These are phyloP conservation scores for Phytophthora agathidicida DNA, from an alignment of 352 stramenopile genomes.

Conservation along the genomic window DNA sequence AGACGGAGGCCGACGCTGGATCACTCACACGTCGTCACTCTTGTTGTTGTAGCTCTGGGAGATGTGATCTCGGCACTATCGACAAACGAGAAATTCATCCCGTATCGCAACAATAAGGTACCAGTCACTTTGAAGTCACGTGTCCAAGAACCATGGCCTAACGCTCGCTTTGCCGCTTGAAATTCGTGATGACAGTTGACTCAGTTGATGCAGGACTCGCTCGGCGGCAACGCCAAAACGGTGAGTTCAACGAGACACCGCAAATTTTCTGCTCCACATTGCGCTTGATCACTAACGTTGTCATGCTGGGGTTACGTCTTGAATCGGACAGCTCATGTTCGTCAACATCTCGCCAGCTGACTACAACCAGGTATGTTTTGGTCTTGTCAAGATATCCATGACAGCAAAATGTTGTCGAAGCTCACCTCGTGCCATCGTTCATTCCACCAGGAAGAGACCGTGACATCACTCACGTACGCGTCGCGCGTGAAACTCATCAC, in stretches of 20 bases:
- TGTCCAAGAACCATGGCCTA: not conserved
- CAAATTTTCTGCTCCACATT: too few species aligned
- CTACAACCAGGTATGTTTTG: constrained; percentile 79
- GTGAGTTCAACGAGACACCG: constrained; percentile 34
- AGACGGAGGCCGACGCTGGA: too few species aligned
- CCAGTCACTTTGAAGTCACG: too few species aligned
- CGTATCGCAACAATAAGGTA: constrained; percentile 94
- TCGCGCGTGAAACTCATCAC: constrained; percentile 90
- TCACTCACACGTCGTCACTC: not conserved
- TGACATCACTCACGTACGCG: constrained; percentile 84
- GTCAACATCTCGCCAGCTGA: constrained; percentile 90
- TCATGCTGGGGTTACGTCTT: too few species aligned
- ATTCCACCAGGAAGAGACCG: constrained; percentile 68
- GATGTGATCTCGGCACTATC: constrained; percentile 93
- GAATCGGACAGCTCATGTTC: constrained; percentile 81
- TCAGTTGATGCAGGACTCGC: constrained; percentile 93
- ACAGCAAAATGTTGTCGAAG: not conserved
- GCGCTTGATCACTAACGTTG: too few species aligned
- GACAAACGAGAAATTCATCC: constrained; percentile 93
- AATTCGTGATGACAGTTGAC: constrained; percentile 77
- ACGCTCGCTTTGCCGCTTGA: too few species aligned
- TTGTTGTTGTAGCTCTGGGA: constrained; percentile 62
- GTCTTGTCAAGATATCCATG: constrained; percentile 22
- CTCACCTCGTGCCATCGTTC: constrained; percentile 1
- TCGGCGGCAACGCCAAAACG: constrained; percentile 94